A percentile compares a stretch with the other conserved stretches of the same genome.
Conservation (phyloP, 441 rosid species). For the Corymbia calophylla region DNA sequence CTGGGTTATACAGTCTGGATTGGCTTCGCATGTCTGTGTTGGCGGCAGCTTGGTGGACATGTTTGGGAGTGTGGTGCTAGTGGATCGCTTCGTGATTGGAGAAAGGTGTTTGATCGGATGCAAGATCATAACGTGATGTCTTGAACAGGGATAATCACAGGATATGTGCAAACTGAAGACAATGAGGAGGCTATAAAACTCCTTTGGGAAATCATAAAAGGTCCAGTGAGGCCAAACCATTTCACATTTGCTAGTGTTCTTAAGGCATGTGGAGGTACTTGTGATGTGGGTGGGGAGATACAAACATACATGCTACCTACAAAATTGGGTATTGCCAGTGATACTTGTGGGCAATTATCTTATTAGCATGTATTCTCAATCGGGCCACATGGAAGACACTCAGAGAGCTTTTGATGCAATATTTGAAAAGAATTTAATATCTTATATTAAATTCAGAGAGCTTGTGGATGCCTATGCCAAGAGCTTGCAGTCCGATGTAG, state of each 20-base stretch:
- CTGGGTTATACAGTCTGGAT: background rate
- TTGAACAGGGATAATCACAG: slow-evolving; percentile 57
- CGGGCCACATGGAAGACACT: background rate
- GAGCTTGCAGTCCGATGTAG: background rate
- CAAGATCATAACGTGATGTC: slow-evolving; percentile 49
- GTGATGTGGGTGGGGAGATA: background rate
- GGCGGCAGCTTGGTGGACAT: background rate
- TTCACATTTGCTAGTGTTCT: background rate
- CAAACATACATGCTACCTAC: background rate
- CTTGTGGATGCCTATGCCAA: background rate
- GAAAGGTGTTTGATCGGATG: slow-evolving; percentile 4
- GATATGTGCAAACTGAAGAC: slow-evolving; percentile 6
- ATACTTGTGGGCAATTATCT: background rate
- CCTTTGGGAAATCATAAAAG: background rate
- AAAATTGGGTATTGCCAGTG: background rate
- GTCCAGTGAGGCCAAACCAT: background rate
- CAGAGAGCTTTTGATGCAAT: background rate
- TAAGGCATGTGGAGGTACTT: background rate
- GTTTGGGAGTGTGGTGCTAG: background rate
- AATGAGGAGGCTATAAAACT: too few species aligned
- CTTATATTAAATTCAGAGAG: too few species aligned
- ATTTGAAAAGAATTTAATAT: background rate
- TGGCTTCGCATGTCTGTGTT: background rate
- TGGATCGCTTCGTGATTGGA: background rate
- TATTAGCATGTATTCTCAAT: background rate